These are phyloP conservation scores for Penicillium janthinellum DNA, from an alignment of 2,329 filamentous ascomycete species.

Conservation along the genomic window DNA sequence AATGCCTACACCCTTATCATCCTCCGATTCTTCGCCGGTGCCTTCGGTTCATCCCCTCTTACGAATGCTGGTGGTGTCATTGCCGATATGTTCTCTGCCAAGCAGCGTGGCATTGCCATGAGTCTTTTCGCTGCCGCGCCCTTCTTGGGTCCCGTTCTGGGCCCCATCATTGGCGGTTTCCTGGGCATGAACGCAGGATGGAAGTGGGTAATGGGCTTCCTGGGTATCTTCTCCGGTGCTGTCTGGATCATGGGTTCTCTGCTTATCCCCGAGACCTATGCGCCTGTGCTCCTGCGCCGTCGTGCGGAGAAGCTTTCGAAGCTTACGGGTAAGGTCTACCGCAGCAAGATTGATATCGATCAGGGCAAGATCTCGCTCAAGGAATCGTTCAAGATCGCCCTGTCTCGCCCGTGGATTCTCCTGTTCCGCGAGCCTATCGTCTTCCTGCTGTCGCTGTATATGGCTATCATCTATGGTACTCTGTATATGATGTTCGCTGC, in stretches of 20 bases:
- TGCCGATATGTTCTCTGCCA: constrained; percentile 59
- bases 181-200: constrained; percentile 33
- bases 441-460: constrained; percentile 34
- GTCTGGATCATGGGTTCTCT: constrained; percentile 31
- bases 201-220: constrained; percentile 35
- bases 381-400: constrained; percentile 27
- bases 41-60: constrained; percentile 61
- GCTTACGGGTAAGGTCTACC: constrained; percentile 29
- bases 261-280: constrained; percentile 34
- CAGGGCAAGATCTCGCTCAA: constrained; percentile 25
- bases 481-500: constrained; percentile 36
- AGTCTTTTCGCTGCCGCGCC: constrained; percentile 67
- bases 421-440: constrained; percentile 36
- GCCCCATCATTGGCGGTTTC: constrained; percentile 35
- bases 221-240: constrained; percentile 32
- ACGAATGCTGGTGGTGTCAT: constrained; percentile 49
- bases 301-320: constrained; percentile 30
- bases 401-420: constrained; percentile 34
- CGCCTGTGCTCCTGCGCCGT: constrained; percentile 32
- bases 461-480: constrained; percentile 34
- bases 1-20: constrained; percentile 62
- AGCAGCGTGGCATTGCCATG: constrained; percentile 58
- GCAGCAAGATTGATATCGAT: constrained; percentile 30
- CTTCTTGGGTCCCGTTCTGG: constrained; percentile 54
- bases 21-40: constrained; percentile 65